A percentile compares a stretch with the other conserved stretches of the same genome.
These are phyloP conservation scores for Potentilla sterilis DNA, from an alignment of 306 rosid species.

Conservation along the genomic window DNA sequence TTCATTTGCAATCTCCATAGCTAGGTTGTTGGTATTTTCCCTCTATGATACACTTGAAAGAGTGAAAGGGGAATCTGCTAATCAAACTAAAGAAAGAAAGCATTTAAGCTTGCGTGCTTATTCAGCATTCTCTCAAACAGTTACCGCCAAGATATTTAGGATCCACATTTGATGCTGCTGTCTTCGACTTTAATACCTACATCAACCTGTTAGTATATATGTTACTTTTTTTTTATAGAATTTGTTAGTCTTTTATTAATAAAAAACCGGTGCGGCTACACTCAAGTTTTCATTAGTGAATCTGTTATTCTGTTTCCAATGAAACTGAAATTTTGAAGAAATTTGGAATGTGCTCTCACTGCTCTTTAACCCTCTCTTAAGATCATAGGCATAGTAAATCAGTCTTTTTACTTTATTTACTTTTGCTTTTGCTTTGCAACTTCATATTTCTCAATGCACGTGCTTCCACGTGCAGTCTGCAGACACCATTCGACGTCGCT, in stretches of 20 bases:
- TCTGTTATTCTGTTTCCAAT: no score
- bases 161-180: constrained; percentile 56
- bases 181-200: no score
- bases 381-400: not conserved
- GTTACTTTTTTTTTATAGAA: no score
- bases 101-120: constrained; percentile 51
- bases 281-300: no score
- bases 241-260: no score
- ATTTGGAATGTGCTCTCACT: no score
- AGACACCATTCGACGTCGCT: not conserved
- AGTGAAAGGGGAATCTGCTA: constrained; percentile 39
- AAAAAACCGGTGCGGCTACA: no score
- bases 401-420: not conserved
- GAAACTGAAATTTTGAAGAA: no score
- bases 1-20: constrained; percentile 92
- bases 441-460: not conserved
- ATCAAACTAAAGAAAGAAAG: constrained; percentile 9
- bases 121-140: constrained; percentile 91
- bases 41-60: constrained; percentile 83
- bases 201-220: no score
- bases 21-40: constrained; percentile 78
- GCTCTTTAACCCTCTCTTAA: no score
- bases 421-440: constrained; percentile 1
- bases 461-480: not conserved
- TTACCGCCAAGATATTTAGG: constrained; percentile 53